Evolutionary conservation across 129 eudicot genomes (phyloP), one percentile per base, ranked within the genome.

Genomic region (Logfia minima): DNA sequence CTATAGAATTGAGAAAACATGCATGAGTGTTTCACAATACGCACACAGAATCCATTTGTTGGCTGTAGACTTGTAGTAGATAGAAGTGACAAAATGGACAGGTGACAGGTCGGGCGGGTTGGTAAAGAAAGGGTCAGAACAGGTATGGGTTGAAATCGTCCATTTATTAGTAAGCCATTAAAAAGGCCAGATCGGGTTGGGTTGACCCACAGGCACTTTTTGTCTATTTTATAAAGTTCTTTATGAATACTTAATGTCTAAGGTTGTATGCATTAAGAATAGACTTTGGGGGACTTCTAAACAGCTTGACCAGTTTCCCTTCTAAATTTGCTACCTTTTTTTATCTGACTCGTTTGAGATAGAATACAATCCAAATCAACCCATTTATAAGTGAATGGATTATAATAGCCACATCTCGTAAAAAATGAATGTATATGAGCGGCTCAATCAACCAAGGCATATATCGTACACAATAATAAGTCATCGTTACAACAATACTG

Each of bases 381-480:
- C 62, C 10, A 56, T n/a, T 56, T 11, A 56, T 56, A 56, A 18
- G 62, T 48, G 55, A 48, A 48, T 13, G 6, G 5, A 48, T 4
- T 48, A 1, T 13, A 48, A 48, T 48, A 14, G 29, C 32, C 32
- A 61, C 66, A 59, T 35, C 19, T 35, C 29, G 26, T 56, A 26
- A 24, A 9, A 56, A 69, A 68, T 66, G 53, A 29, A 79, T 21
- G 64, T 26, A 62, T 66, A 24, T 43, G 55, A 58, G 69, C 45
- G n/a, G n/a, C 90, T 86, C 77, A 89, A 74, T 95, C 99, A 74
- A 95, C 94, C 74, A 95, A 78, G 69, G 99, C 95, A 72, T 95
- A 83, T 95, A 89, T 21, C 92, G 88, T 23, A 95, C 96, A 80
- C 97, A 95, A 71, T 89, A 90, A 89, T 95, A 97, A 18, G 99